Evolutionary conservation across 2,329 filamentous ascomycete genomes (phyloP).

Genomic region (Clarireedia homoeocarpa): DNA sequence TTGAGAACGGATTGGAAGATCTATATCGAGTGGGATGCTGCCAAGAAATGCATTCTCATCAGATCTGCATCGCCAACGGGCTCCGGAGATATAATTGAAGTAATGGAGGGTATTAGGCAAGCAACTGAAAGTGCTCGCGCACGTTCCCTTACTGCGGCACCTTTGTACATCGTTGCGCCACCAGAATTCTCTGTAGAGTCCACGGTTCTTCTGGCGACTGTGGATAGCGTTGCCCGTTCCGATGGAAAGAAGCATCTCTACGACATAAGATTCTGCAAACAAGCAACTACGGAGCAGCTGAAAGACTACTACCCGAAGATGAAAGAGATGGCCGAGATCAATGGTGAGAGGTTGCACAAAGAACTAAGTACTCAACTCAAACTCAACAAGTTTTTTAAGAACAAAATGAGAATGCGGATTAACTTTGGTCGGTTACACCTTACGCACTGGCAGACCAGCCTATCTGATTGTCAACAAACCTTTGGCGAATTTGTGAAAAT

Average conservation of each 20-base stretch:
- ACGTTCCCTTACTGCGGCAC: constrained; percentile 12
- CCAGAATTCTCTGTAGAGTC: constrained; percentile 9
- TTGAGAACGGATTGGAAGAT: constrained; percentile 16
- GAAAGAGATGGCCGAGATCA: neutral
- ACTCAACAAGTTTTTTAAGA: constrained; percentile 18
- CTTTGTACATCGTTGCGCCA: constrained; percentile 22
- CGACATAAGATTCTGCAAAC: neutral
- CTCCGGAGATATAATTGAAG: constrained; percentile 2
- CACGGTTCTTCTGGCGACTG: neutral
- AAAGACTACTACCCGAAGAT: neutral
- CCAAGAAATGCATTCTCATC: constrained; percentile 12
- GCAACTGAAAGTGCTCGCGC: constrained; percentile 17
- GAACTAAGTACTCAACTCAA: constrained; percentile 17
- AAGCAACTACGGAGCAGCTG: neutral
- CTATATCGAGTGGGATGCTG: constrained; percentile 15
- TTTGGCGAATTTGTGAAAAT: constrained; percentile 23
- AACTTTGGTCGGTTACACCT: constrained; percentile 26
- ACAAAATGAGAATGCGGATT: constrained; percentile 28
- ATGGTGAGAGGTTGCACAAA: constrained; percentile 12
- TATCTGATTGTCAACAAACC: constrained; percentile 11
- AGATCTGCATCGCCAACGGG: neutral
- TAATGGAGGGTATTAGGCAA: constrained; percentile 20
- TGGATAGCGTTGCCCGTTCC: neutral
- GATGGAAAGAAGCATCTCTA: neutral
- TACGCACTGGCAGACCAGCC: constrained; percentile 14